Evolutionary conservation across 2,329 filamentous ascomycete species (phyloP), one percentile per base, ranked within the genome.

Genomic region (Diplodia sapinea): DNA sequence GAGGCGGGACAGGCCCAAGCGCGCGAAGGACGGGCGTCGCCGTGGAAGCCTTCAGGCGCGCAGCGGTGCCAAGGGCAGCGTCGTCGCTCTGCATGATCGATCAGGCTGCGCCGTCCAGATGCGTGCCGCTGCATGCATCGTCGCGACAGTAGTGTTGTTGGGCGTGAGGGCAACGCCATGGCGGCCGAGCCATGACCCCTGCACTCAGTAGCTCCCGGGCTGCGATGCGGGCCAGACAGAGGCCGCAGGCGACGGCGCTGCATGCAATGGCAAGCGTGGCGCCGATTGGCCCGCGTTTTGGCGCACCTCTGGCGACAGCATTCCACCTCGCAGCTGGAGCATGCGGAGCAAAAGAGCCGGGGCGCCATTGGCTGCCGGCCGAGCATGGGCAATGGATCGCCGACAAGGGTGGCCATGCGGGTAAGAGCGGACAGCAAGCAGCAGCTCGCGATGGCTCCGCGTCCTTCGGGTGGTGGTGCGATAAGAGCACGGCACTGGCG

Each of bases 401-500:
- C 59, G 31, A 49, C 59, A 63, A 38, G 59, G 59, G 59, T 63
- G 17, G 40, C 40, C 17, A 9, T 47, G n/a, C 20, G 54, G 33
- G 54, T n/a, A 26, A 50, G 47, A 50, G 47, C 47, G 17, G 52
- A 33, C 5, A 47, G 43, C 43, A 47, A n/a, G 43, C 43, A 38
- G 36, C 40, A 61, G 40, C 40, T 33, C 40, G 40, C 49, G 57
- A 61, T 33, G 56, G 38, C 36, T 40, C 55, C 33, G 8, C 56
- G 40, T 29, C 15, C 40, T 26, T 23, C 17, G 8, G 23, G 9
- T 17, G 17, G 54, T 26, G 31, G 56, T 47, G 43, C 59, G 59
- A 63, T 63, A 63, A 51, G 59, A 38, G 26, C 36, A 49, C 57
- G 43, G 40, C 40, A 61, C 57, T 61, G 57, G 57, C 57, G 57